These are phyloP conservation scores for Marasmius tenuissimus DNA, from an alignment of 1,284 basidiomycete genomes.

Conservation along the genomic window DNA sequence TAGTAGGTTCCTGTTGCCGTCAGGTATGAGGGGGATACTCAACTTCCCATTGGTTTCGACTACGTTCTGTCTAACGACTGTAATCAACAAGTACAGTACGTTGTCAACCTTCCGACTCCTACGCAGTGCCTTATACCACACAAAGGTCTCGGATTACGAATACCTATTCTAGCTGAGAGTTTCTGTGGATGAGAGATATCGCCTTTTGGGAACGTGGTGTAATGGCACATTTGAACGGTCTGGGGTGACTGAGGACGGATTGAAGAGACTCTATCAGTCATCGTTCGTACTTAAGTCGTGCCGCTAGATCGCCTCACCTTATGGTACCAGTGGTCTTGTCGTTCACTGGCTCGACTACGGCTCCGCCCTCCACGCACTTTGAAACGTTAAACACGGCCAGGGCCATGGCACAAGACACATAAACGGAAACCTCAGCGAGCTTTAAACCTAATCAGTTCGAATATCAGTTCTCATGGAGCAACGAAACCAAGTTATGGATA, in stretches of 20 bases:
- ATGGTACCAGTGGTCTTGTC: slow-evolving; percentile 59
- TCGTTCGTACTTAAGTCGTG: too few relatives aligned
- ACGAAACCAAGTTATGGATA: background rate
- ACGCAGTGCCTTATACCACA: too few relatives aligned
- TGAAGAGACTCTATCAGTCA: too few relatives aligned
- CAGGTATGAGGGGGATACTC: too few relatives aligned
- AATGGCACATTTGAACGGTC: slow-evolving; percentile 58
- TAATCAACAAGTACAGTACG: too few relatives aligned
- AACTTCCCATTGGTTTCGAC: too few relatives aligned
- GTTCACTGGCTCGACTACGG: slow-evolving; percentile 47
- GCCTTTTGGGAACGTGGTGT: slow-evolving; percentile 58
- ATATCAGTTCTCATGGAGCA: slow-evolving; percentile 7
- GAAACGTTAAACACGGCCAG: slow-evolving; percentile 53
- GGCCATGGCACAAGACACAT: slow-evolving; percentile 53
- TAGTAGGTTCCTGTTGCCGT: too few relatives aligned
- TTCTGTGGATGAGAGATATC: slow-evolving; percentile 49
- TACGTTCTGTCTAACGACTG: too few relatives aligned
- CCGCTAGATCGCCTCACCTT: slow-evolving; percentile 34
- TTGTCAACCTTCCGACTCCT: too few relatives aligned
- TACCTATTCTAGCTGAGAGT: slow-evolving; percentile 15
- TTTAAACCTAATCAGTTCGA: slow-evolving; percentile 38
- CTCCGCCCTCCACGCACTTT: slow-evolving; percentile 43
- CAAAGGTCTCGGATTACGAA: too few relatives aligned
- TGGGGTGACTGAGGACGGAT: slow-evolving; percentile 48
- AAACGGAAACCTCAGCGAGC: slow-evolving; percentile 58